Base-by-base conservation (phyloP, 164 flowering plant species). In the Kalanchoe fedtschenkoi region DNA sequence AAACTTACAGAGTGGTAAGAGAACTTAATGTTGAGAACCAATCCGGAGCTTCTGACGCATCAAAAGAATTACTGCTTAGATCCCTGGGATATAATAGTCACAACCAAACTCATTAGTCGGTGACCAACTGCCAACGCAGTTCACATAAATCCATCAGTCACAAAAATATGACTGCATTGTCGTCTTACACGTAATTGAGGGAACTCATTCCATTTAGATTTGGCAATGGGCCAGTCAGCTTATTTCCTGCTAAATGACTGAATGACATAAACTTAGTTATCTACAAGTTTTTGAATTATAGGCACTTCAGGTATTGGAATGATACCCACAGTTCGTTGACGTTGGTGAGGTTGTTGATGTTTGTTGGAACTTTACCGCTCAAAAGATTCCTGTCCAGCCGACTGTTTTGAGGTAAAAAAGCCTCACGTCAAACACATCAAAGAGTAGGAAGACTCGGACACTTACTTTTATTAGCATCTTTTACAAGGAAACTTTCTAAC, bases 311-410 rank as follows among this genome's bases (percentile, higher is more conserved):
- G 29, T 6, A 26, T 30, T 29, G 24, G 43, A 34, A 33, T 29
- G 21, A 19, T 38, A 35, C 91, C 69, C 75, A 86, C 91, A 83
- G 67, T 43, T 78, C 81, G 33, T 14, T 44, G 26, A 81, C 57
- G 35, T 17, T 64, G 55, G 74, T 64, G 54, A 88, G 86, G 59
- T 81, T 82, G 74, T 73, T 82, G 74, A 86, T 72, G 30, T 62
- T 80, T 38, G 73, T 62, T 34, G 88, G 88, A 26, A 81, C 59
- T 57, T 65, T 0, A 51, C 89, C 91, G 56, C 57, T 70, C 1
- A 86, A 54, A 15, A 55, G 60, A 61, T 86, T 86, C 56, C 86
- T 67, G 62, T 88, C 91, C 61, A 88, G 75, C 22, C 96, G 89
- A 14, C 96, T 88, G 79, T 39, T 28, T 30, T 35, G 54, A 72